Conservation (phyloP, 768 basidiomycete species). For the Xanthoconium purpureum region DNA sequence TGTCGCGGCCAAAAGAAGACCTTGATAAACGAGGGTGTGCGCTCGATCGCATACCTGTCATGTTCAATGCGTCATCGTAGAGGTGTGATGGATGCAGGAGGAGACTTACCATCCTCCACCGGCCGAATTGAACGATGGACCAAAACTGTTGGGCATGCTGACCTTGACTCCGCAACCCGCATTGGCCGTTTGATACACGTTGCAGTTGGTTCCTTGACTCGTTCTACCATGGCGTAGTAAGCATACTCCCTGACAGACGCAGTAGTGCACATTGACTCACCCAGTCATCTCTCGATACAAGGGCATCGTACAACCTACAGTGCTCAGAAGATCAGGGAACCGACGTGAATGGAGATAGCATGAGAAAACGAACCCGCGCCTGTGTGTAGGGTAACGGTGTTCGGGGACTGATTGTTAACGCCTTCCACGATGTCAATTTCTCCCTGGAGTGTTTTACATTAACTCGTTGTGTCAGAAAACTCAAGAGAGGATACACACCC, state of each 20-base stretch:
- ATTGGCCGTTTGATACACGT: constrained; percentile 28
- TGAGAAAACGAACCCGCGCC: constrained; percentile 15
- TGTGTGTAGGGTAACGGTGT: constrained; percentile 32
- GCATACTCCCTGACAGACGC: background rate
- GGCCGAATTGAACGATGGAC: constrained; percentile 33
- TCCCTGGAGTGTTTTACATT: constrained; percentile 15
- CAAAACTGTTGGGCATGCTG: constrained; percentile 29
- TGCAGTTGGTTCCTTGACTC: constrained; percentile 28
- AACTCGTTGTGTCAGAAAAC: background rate
- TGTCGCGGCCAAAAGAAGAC: constrained; percentile 41
- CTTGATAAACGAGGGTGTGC: constrained; percentile 32
- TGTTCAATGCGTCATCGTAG: background rate
- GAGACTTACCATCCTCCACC: constrained; percentile 36
- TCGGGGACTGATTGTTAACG: constrained; percentile 28
- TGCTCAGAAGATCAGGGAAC: background rate
- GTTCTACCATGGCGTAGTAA: constrained; percentile 15
- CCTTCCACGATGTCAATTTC: constrained; percentile 37
- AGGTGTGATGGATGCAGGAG: background rate
- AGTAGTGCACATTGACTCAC: constrained; percentile 10
- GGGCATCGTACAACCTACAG: constrained; percentile 35
- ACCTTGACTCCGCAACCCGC: constrained; percentile 32
- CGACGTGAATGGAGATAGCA: background rate
- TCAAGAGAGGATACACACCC: constrained; percentile 4
- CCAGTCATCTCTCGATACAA: constrained; percentile 28
- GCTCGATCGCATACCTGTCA: constrained; percentile 38